Evolutionary conservation across 2,329 filamentous ascomycete genomes (phyloP), one percentile per base, ranked within the genome.

Genomic region (Akanthomyces muscarius): DNA sequence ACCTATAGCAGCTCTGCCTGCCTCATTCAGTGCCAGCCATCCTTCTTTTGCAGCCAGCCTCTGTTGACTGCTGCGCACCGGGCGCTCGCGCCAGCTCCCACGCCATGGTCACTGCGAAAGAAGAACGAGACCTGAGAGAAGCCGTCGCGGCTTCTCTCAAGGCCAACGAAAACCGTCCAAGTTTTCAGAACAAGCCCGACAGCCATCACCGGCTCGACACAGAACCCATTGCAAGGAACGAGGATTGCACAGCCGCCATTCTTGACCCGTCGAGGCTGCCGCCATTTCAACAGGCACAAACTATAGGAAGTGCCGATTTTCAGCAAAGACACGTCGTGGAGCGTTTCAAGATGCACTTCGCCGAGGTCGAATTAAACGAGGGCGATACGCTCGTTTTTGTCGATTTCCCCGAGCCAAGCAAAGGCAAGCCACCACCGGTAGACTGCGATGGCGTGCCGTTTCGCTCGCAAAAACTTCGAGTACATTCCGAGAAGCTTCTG

Each of bases 361-460:
- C 66, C 66, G 45, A 66, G 63, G 30, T 50, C 11, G 65, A 68
- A 38, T 53, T 68, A 16, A 65, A 25, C 25, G 57, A 66, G 18
- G 80, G 80, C 6, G 80, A 82, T 60, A 81, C 78, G 0, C 67
- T 81, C 8, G 73, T 82, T 33, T 73, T 80, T 51, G 71, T 84
- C 33, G 75, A 78, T 38, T 75, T 77, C 48, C 76, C 72, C 8
- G 62, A 63, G 55, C 66, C 63, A 21, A 69, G 64, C 3, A 66
- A 59, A 7, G 65, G 63, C 11, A 66, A 60, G 4, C 52, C 54
- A 21, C 67, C 68, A 28, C 38, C 38, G 14, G 65, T 66, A 33
- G 75, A 74, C 67, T 81, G 78, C 68, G 71, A 73, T 65, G 75
- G 71, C 64, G 67, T 71, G 28, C 63, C 42, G 3, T 75, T 72